Percentiles rank a stretch among this genome's conserved stretches.
Conservation (phyloP, 768 basidiomycete genomes). For the Xerocomus spinulosus region DNA sequence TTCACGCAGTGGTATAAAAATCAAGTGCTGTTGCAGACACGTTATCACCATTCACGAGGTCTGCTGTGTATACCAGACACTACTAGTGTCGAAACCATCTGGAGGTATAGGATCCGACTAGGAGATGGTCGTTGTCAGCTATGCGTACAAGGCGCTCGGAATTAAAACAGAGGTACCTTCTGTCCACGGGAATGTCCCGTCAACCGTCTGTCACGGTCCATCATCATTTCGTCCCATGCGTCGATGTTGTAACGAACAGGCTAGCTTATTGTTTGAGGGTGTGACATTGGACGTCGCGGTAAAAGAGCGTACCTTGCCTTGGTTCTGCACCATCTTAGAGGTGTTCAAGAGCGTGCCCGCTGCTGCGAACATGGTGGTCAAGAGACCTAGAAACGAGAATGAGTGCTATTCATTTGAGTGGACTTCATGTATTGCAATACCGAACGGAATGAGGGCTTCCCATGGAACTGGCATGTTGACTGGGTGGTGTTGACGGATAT, state of each 20-base stretch:
- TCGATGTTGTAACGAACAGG: constrained; percentile 83
- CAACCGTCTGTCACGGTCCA: constrained; percentile 82
- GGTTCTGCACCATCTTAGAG: constrained; percentile 77
- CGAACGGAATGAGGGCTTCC: constrained; percentile 96
- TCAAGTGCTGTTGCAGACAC: constrained; percentile 22
- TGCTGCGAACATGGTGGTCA: constrained; percentile 85
- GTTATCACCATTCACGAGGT: constrained; percentile 29
- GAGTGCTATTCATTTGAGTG: background rate
- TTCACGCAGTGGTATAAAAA: constrained; percentile 12
- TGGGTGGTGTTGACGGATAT: background rate
- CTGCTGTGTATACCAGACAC: constrained; percentile 67
- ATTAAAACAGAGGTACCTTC: constrained; percentile 43
- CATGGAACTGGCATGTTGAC: constrained; percentile 90
- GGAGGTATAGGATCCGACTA: constrained; percentile 70
- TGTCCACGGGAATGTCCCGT: constrained; percentile 88
- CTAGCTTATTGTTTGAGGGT: constrained; percentile 36
- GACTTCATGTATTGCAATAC: constrained; percentile 33
- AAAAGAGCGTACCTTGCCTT: constrained; percentile 69
- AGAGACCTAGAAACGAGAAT: constrained; percentile 50
- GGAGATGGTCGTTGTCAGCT: background rate
- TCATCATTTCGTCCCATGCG: constrained; percentile 94
- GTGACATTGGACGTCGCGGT: background rate
- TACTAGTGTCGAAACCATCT: constrained; percentile 65
- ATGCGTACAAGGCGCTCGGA: background rate
- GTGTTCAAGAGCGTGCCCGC: constrained; percentile 84